phyloP scores from a whole-genome alignment of 2,329 filamentous ascomycete genomes.

The Berkeleyomyces rouxiae region DNA sequence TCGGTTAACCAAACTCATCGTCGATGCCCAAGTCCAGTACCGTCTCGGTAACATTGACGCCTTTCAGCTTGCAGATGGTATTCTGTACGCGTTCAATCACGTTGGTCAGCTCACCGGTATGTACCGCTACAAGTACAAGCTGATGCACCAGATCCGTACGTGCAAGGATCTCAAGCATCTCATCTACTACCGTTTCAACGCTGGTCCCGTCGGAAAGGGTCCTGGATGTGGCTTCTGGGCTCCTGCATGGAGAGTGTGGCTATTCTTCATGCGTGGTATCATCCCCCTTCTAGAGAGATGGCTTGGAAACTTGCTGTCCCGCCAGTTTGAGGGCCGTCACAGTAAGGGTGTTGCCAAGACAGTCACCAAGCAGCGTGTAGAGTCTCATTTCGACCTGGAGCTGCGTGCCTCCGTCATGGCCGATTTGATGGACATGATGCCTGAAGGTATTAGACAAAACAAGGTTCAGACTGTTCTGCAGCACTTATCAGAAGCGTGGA shows the following conservation, averaged over 20 bases:
- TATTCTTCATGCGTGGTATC: slow-evolving; percentile 98
- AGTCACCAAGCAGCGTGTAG: slow-evolving; percentile 95
- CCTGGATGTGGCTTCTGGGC: slow-evolving; percentile 99
- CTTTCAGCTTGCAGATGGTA: slow-evolving; percentile 95
- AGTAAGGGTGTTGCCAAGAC: slow-evolving; percentile 99
- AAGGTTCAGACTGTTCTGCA: slow-evolving; percentile 97
- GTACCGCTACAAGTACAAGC: slow-evolving; percentile 99
- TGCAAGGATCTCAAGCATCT: slow-evolving; percentile 99
- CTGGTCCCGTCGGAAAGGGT: slow-evolving; percentile 88
- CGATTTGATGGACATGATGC: slow-evolving; percentile 99
- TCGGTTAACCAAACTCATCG: slow-evolving; percentile 88
- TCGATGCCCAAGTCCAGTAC: slow-evolving; percentile 96
- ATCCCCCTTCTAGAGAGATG: slow-evolving; percentile 92
- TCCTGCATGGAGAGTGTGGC: slow-evolving; percentile 94
- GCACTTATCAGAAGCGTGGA: slow-evolving; percentile 94
- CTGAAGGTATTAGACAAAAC: slow-evolving; percentile 97
- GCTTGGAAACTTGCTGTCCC: slow-evolving; percentile 89
- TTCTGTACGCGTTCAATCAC: slow-evolving; percentile 98
- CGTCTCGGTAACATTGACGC: slow-evolving; percentile 95
- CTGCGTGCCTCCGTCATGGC: slow-evolving; percentile 97
- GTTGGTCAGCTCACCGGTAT: slow-evolving; percentile 96
- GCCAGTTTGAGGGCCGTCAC: slow-evolving; percentile 95
- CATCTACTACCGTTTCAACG: slow-evolving; percentile 98
- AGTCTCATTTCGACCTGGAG: slow-evolving; percentile 95
- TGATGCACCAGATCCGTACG: slow-evolving; percentile 98